Conservation (phyloP, 805 yeast species). For the Candida maris region DNA sequence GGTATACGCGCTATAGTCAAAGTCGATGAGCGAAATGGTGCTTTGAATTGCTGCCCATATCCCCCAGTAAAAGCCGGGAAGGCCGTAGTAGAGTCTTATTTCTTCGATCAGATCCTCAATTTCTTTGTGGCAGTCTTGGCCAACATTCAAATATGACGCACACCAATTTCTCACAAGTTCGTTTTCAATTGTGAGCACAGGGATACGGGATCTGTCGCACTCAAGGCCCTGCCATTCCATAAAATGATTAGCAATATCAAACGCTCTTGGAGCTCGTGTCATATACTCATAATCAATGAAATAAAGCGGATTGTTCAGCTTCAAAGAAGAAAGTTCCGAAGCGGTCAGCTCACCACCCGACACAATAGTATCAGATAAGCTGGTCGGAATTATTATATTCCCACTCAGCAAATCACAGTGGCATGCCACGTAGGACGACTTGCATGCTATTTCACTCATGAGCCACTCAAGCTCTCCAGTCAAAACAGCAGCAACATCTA, state of each 20-base stretch:
- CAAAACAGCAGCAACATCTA: constrained; percentile 36
- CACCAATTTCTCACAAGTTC: constrained; percentile 55
- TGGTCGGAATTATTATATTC: constrained; percentile 58
- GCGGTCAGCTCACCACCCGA: constrained; percentile 19
- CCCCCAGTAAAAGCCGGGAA: constrained; percentile 86
- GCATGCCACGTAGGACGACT: constrained; percentile 56
- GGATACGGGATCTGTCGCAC: constrained; percentile 59
- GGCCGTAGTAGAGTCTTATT: constrained; percentile 59
- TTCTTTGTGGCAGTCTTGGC: constrained; percentile 13
- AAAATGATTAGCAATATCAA: constrained; percentile 71
- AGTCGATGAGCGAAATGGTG: constrained; percentile 64
- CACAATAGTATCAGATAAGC: constrained; percentile 21
- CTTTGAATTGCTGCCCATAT: constrained; percentile 79
- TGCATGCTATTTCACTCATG: constrained; percentile 33
- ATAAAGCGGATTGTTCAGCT: constrained; percentile 39
- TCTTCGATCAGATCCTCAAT: constrained; percentile 51
- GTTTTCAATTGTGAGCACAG: constrained; percentile 44
- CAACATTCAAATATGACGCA: constrained; percentile 45
- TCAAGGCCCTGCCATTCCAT: constrained; percentile 83
- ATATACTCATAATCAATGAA: constrained; percentile 73
- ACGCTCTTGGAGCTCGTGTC: constrained; percentile 69
- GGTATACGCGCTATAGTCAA: constrained; percentile 63
- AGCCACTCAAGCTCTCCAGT: constrained; percentile 55
- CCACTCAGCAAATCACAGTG: constrained; percentile 78
- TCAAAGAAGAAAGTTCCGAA: constrained; percentile 9